Percentiles rank a stretch among this genome's conserved stretches.
phyloP scores from a whole-genome alignment of 345 rosid genomes.

The Camelina sativa region DNA sequence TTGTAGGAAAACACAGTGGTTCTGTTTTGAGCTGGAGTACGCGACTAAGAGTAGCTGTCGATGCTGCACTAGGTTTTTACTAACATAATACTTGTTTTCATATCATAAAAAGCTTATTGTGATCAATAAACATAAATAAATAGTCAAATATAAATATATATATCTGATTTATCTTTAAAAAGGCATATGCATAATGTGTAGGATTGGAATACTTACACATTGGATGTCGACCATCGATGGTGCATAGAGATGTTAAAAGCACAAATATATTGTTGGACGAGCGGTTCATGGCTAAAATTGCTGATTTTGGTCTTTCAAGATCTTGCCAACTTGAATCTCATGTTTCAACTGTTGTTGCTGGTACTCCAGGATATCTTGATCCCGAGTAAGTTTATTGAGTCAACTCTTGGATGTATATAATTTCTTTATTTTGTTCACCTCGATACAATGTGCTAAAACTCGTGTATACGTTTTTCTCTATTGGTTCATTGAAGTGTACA shows the following conservation, averaged over 20 bases:
- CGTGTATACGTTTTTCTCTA: too few relatives aligned
- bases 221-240: constrained; percentile 22
- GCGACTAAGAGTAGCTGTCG: constrained; percentile 46
- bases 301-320: constrained; percentile 39
- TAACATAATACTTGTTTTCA: too few relatives aligned
- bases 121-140: too few relatives aligned
- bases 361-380: constrained; percentile 44
- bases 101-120: too few relatives aligned
- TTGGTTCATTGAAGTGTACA: too few relatives aligned
- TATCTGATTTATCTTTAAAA: too few relatives aligned
- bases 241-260: constrained; percentile 29
- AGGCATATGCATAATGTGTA: background rate
- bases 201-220: constrained; percentile 17
- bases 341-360: constrained; percentile 34
- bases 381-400: background rate
- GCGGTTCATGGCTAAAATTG: constrained; percentile 45
- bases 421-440: too few relatives aligned
- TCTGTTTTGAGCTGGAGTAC: constrained; percentile 36
- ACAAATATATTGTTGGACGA: constrained; percentile 38
- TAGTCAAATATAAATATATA: too few relatives aligned
- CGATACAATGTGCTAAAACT: too few relatives aligned
- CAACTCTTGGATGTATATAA: too few relatives aligned
- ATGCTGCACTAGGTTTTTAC: constrained; percentile 48
- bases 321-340: constrained; percentile 30
- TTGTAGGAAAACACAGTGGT: background rate